Percentiles rank a stretch among this genome's conserved stretches.
Conservation (phyloP, 768 basidiomycete genomes). For the Leucocoprinus sp. region DNA sequence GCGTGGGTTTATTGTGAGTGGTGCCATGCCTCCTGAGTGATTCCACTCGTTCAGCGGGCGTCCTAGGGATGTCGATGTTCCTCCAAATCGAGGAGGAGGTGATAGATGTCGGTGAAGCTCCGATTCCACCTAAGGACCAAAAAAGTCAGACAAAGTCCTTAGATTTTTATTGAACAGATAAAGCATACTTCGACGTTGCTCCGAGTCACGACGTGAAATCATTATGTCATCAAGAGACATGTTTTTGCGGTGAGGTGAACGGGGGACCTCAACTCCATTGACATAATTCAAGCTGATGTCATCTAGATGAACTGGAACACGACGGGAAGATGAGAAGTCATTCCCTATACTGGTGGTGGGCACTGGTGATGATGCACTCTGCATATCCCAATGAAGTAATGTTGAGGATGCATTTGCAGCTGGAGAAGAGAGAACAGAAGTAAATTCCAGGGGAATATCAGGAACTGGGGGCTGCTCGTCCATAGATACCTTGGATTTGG, state of each 20-base stretch:
- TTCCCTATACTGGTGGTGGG: not conserved
- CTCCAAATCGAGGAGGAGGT: constrained; percentile 49
- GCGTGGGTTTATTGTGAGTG: constrained; percentile 18
- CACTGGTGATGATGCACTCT: constrained; percentile 4
- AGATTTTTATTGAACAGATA: no score
- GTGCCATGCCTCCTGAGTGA: constrained; percentile 19
- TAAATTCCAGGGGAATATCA: constrained; percentile 25
- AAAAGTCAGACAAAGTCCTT: not conserved
- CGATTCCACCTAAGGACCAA: not conserved
- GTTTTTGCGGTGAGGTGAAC: constrained; percentile 5
- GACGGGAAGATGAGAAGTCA: not conserved
- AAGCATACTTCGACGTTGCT: not conserved
- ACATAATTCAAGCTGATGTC: constrained; percentile 10
- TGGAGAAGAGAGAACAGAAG: constrained; percentile 13
- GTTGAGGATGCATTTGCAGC: constrained; percentile 19
- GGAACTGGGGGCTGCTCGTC: constrained; percentile 27
- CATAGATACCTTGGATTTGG: constrained; percentile 15
- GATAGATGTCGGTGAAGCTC: constrained; percentile 4
- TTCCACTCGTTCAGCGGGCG: constrained; percentile 25
- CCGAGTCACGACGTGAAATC: not conserved
- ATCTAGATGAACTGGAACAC: constrained; percentile 4
- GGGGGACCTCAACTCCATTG: constrained; percentile 6
- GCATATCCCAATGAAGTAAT: constrained; percentile 14
- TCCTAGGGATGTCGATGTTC: constrained; percentile 31
- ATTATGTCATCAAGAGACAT: constrained; percentile 10